Evolutionary conservation across 257 asterid species (phyloP), one percentile per base, ranked within the genome.

Genomic region (Penstemon davidsonii): DNA sequence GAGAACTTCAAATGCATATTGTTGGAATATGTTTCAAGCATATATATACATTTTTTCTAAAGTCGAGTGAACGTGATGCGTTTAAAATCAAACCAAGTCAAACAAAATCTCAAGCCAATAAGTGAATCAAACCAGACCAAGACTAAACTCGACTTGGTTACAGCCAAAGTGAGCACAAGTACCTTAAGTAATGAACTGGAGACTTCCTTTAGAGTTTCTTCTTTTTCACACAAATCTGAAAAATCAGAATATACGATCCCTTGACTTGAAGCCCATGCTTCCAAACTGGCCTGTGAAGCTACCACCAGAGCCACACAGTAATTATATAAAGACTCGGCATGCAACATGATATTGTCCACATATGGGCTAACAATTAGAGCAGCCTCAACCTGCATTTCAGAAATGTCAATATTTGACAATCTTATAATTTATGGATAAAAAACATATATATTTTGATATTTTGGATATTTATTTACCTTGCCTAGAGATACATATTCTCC

Each of bases 401-500:
- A 73, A 45, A 36, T 42, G 56, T 67, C 55, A 70, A 56, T 53
- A 39, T 39, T 59, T 49, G 40, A 33, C 60, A 73, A 25, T 1
- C 18, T 8, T 47, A 54, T 5, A 40, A 54, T 39, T 40, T 1
- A 25, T 25, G 33, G 33, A 25, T 25, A 25, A 2, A 25, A 25
- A 25, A 67, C 62, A 19, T 19, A 8, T 12, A 11, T 38, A 67
- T 40, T 61, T 51, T 4, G 3, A 57, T 41, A 33, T 11, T 51
- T 43, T 25, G 40, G 41, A 43, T n/a, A 33, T 25, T 40, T 25
- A 9, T 60, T n/a, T 76, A 87, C 99, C 99, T 91, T 94, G 47
- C 99, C 97, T 38, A 94, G 81, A 42, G 99, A 94, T 38, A 94
- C 99, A 64, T 94, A 94, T 76, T 94, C 99, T 59, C 97, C 99